Evolutionary conservation across 139 green algal species (phyloP), one percentile per base, ranked within the genome.

Genomic region (Picochlorum sp.): DNA sequence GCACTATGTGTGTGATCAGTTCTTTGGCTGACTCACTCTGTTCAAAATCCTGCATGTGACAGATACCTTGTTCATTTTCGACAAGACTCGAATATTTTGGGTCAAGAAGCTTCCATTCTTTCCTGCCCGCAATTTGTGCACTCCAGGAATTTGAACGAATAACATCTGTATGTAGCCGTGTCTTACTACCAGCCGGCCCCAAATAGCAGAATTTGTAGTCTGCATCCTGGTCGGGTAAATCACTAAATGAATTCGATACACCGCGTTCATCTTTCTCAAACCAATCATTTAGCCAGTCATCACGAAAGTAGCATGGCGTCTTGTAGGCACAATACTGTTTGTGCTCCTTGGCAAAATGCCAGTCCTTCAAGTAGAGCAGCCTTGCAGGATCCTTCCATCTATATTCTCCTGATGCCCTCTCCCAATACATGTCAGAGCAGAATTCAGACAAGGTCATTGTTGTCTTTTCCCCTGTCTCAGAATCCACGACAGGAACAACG

Each of bases 231-330:
- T 37, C 34, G 7, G 34, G 34, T 41, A 41, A 47, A 49, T 59
- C 23, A 52, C 31, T 45, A 24, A 15, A 51, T 0, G 8, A 26
- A 55, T 96, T 87, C 11, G 6, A 26, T 21, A 54, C 47, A 54
- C n/a, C 47, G 11, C 18, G 7, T 41, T 7, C 8, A 41, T 41
- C 47, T 21, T 54, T 54, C 16, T 21, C 16, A 61, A 74, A 82
- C 73, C 81, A 96, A 26, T 73, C 76, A 65, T 97, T 97, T 15
- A 97, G 75, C 90, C 90, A 97, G 63, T 97, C 90, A 11, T 92
- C 80, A 0, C 28, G 11, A 68, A 92, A 95, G 66, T 75, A 88
- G 2, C 38, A 3, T 1, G 88, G 90, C 6, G 60, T 67, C 1
- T 51, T 23, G 74, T 95, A 95, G 80, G 79, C 60, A 45, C 14